These are phyloP conservation scores for Neobulgaria alba DNA, from an alignment of 2,329 filamentous ascomycete genomes.

Conservation along the genomic window DNA sequence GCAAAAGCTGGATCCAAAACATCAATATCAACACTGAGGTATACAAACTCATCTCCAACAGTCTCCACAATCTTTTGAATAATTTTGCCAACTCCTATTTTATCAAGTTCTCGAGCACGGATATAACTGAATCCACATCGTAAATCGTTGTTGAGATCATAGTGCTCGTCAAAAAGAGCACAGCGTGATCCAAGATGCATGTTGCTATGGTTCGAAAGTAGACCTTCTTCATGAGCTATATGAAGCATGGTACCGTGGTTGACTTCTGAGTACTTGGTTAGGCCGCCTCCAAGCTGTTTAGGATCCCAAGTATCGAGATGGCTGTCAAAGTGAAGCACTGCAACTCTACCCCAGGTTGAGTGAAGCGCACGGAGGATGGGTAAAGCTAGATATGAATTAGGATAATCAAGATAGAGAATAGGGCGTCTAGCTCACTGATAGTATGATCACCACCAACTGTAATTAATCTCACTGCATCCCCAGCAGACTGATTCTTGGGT, in stretches of 20 bases:
- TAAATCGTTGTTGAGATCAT: slow-evolving; percentile 25
- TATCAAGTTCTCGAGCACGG: slow-evolving; percentile 23
- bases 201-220: slow-evolving; percentile 25
- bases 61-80: slow-evolving; percentile 23
- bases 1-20: slow-evolving; percentile 27
- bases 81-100: slow-evolving; percentile 20
- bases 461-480: slow-evolving; percentile 22
- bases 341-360: slow-evolving; percentile 24
- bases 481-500: slow-evolving; percentile 21
- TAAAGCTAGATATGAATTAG: slow-evolving; percentile 15
- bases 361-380: slow-evolving; percentile 25
- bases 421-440: slow-evolving; percentile 21
- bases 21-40: slow-evolving; percentile 28
- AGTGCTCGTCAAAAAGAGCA: slow-evolving; percentile 20
- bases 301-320: slow-evolving; percentile 28
- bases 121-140: slow-evolving; percentile 25
- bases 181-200: slow-evolving; percentile 27
- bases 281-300: slow-evolving; percentile 22
- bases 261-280: slow-evolving; percentile 24
- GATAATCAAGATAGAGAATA: not conserved
- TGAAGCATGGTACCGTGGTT: slow-evolving; percentile 29
- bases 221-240: slow-evolving; percentile 28
- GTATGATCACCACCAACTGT: slow-evolving; percentile 27
- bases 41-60: slow-evolving; percentile 24
- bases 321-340: slow-evolving; percentile 26